phyloP scores from a whole-genome alignment of 2,329 filamentous ascomycete genomes.

The Penicillium italicum region DNA sequence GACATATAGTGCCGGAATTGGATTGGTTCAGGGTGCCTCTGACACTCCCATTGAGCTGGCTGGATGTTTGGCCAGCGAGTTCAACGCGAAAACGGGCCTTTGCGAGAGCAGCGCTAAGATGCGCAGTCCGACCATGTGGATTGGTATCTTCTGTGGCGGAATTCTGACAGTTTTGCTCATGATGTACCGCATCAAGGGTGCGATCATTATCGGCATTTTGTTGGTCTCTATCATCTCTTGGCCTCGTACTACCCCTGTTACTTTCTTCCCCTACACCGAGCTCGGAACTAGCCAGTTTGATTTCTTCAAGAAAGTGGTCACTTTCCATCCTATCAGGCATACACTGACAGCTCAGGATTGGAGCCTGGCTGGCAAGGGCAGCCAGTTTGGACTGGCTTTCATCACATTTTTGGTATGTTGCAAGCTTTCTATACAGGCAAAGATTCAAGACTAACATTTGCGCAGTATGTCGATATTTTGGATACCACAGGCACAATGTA shows the following conservation, averaged over 20 bases:
- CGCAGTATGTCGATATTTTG: slow-evolving; percentile 75
- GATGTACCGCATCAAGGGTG: slow-evolving; percentile 83
- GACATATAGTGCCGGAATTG: slow-evolving; percentile 79
- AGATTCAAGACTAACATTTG: not conserved
- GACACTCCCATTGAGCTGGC: slow-evolving; percentile 70
- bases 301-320: slow-evolving; percentile 85
- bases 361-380: slow-evolving; percentile 64
- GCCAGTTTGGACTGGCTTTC: slow-evolving; percentile 76
- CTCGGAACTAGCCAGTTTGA: slow-evolving; percentile 69
- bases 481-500: slow-evolving; percentile 84
- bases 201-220: slow-evolving; percentile 77
- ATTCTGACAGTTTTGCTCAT: slow-evolving; percentile 75
- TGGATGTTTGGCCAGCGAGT: slow-evolving; percentile 57
- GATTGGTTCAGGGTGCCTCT: slow-evolving; percentile 65
- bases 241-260: slow-evolving; percentile 72
- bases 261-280: slow-evolving; percentile 72
- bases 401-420: slow-evolving; percentile 66
- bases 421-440: not conserved
- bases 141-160: slow-evolving; percentile 83
- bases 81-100: slow-evolving; percentile 43
- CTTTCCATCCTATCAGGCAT: slow-evolving; percentile 71
- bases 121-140: slow-evolving; percentile 79
- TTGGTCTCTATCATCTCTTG: slow-evolving; percentile 86
- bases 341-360: slow-evolving; percentile 71
- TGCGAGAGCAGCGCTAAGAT: slow-evolving; percentile 69